These are phyloP conservation scores for Ophiostoma novo-ulmi DNA, from an alignment of 2,329 filamentous ascomycete species.

Conservation along the genomic window DNA sequence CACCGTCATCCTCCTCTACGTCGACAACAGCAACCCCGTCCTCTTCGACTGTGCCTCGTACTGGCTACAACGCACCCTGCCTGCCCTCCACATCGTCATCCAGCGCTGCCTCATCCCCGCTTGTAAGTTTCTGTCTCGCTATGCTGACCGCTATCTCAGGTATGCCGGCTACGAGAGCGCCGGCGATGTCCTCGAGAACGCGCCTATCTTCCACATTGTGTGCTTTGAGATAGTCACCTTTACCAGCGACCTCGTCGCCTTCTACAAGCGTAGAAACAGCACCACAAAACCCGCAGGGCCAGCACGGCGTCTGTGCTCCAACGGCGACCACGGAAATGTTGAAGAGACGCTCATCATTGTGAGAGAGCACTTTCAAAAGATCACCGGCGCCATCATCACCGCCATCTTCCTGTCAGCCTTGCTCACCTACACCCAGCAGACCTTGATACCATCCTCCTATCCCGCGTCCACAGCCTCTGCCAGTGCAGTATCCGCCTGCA, in stretches of 20 bases:
- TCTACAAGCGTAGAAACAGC: not conserved
- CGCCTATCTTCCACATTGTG: not conserved
- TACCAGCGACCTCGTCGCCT: not conserved
- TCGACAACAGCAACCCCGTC: not conserved
- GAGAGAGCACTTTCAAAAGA: constrained; percentile 11
- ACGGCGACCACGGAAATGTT: constrained; percentile 18
- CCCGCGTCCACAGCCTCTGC: too few relatives aligned
- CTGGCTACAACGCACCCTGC: not conserved
- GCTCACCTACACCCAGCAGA: not conserved
- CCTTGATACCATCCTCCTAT: not conserved
- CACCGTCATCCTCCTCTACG: constrained; percentile 8
- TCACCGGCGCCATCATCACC: not conserved
- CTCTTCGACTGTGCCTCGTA: constrained; percentile 3
- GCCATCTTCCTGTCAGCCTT: not conserved
- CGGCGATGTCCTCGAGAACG: not conserved
- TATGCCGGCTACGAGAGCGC: not conserved
- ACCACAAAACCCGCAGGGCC: not conserved
- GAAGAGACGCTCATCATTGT: constrained; percentile 21
- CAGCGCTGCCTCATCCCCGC: not conserved
- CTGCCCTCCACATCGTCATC: too few relatives aligned
- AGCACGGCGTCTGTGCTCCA: constrained; percentile 14
- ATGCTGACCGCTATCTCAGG: not conserved
- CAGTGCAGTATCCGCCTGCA: too few relatives aligned
- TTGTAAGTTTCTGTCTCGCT: not conserved
- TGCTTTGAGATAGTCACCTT: not conserved